A percentile compares a stretch with the other conserved stretches of the same genome.
phyloP scores from a whole-genome alignment of 768 basidiomycete species.

The Mycena maculata region DNA sequence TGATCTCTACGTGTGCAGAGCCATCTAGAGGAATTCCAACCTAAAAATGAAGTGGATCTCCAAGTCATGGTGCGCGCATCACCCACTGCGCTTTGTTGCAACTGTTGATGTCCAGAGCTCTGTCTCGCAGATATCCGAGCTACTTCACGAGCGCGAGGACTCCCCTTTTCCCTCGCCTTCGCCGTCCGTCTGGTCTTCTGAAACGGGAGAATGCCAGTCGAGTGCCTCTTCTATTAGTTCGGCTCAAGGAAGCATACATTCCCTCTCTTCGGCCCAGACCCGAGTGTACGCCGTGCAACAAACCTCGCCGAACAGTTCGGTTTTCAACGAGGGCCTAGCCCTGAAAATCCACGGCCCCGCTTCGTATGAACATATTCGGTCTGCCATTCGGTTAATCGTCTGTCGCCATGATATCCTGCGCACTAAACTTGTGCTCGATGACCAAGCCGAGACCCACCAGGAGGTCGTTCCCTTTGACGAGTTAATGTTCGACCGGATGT shows the following conservation, averaged over 20 bases:
- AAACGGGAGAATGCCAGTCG: background rate
- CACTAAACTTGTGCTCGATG: background rate
- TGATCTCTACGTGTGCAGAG: no score
- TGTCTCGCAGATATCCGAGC: no score
- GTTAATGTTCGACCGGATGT: slow-evolving; percentile 1
- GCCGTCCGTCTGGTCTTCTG: no score
- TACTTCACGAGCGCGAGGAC: no score
- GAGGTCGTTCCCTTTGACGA: background rate
- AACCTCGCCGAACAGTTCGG: slow-evolving; percentile 9
- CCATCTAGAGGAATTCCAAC: no score
- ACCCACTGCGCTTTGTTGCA: no score
- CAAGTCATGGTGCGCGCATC: no score
- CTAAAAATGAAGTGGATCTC: no score
- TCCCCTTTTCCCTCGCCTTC: no score
- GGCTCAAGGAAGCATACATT: background rate
- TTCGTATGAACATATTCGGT: slow-evolving; percentile 3
- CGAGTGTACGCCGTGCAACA: slow-evolving; percentile 14
- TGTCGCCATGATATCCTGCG: slow-evolving; percentile 10
- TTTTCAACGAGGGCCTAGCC: slow-evolving; percentile 14
- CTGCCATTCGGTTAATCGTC: background rate
- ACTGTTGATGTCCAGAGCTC: no score
- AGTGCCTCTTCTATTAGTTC: background rate
- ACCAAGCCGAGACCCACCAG: background rate
- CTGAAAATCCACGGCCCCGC: slow-evolving; percentile 7
- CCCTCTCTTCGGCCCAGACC: slow-evolving; percentile 18